Evolutionary conservation across 495 filamentous ascomycete genomes (phyloP), one percentile per base, ranked within the genome.

Genomic region (Penicillium cataractarum): DNA sequence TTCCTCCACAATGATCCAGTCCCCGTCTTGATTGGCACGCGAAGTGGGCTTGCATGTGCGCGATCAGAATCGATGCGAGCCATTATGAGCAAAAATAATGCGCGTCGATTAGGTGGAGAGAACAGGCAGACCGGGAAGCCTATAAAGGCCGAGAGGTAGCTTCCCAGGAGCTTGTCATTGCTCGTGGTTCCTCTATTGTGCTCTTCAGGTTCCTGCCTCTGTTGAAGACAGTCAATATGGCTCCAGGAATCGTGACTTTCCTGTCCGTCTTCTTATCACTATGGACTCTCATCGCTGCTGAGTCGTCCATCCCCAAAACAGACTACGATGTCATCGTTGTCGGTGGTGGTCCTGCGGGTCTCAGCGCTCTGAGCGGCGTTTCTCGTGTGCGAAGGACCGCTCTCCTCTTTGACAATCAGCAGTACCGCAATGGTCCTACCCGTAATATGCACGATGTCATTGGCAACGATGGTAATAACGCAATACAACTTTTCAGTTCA

Each of bases 381-480:
- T 82, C 80, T 10, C 79, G 84, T 7, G 84, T 86, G 12, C 77
- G 79, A 6, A 74, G 84, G 6, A 80, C 73, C 24, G 78, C 82
- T 4, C 72, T 83, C 19, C 61, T 87, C 53, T 82, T 86, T 63
- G 84, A 87, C 66, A 83, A 80, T 37, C 76, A 79, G 35, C 73
- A 80, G 19, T 87, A 87, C 60, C 82, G 84, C 58, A 87, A 87
- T 67, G 78, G 58, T n/a, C 72, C 78, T 5, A 84, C 83, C 0
- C 67, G 81, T 26, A 77, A 83, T 49, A 83, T 84, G 83, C 84
- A 87, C 69, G 84, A 86, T 63, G 83, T 86, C 6, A 77, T 86
- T 37, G 83, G 83, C 6, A 84, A 81, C 63, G 84, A 87, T 59
- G 83, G 84, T 86, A 67, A 52, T 32, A 13, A 3, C 17, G 2